Conservation (phyloP, 208 protist genomes). For the Jaenimonas drosophilae region DNA sequence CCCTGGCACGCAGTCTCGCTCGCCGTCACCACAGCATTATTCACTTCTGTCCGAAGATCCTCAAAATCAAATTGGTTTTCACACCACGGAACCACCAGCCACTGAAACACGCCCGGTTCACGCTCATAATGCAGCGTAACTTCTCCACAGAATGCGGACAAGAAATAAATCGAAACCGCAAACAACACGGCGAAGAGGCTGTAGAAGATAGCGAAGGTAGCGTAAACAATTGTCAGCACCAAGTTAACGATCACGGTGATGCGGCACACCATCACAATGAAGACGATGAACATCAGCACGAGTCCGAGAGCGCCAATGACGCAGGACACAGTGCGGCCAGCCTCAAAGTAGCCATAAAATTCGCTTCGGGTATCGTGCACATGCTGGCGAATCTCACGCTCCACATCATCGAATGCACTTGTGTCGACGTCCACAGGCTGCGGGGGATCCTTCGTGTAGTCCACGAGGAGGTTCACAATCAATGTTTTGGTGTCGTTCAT, state of each 20-base stretch:
- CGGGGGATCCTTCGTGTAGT: slow-evolving; percentile 20
- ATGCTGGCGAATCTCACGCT: too few relatives aligned
- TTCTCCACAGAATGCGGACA: slow-evolving; percentile 9
- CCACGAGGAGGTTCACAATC: slow-evolving; percentile 22
- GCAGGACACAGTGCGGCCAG: too few relatives aligned
- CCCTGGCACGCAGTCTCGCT: background rate
- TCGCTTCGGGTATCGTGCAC: too few relatives aligned
- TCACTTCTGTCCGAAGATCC: background rate
- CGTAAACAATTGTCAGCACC: slow-evolving; percentile 9
- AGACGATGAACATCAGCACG: slow-evolving; percentile 4
- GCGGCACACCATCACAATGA: slow-evolving; percentile 5
- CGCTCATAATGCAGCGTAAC: slow-evolving; percentile 8
- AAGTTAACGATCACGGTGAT: slow-evolving; percentile 3
- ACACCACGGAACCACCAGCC: slow-evolving; percentile 9
- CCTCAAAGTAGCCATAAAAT: too few relatives aligned
- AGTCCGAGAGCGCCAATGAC: slow-evolving; percentile 4
- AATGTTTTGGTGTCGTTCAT: slow-evolving; percentile 22
- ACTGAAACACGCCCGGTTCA: slow-evolving; percentile 14
- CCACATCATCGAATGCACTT: slow-evolving; percentile 27
- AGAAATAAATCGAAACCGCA: slow-evolving; percentile 4
- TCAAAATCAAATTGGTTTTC: slow-evolving; percentile 5
- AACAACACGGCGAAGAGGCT: slow-evolving; percentile 2
- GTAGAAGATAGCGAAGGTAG: slow-evolving; percentile 11
- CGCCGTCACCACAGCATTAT: background rate
- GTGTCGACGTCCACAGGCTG: slow-evolving; percentile 14